Conservation (phyloP, 441 rosid genomes). For the Bruguiera hainesii region DNA sequence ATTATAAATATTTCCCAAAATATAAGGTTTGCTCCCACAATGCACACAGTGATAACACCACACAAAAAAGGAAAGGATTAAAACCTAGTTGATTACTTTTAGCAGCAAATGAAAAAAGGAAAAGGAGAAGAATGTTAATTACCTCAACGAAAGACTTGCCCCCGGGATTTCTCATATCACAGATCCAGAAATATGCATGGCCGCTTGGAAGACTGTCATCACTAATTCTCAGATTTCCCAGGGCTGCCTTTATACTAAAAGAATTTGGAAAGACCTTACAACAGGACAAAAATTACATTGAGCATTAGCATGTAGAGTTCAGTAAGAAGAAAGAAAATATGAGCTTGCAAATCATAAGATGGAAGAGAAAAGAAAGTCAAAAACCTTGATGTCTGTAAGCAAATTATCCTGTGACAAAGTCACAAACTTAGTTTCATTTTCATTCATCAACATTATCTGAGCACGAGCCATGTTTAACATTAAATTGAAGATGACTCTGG, state of each 20-base stretch:
- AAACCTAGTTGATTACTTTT: neutral
- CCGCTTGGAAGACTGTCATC: slow-evolving; percentile 85
- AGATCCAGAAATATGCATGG: slow-evolving; percentile 93
- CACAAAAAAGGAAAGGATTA: neutral
- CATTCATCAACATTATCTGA: slow-evolving; percentile 90
- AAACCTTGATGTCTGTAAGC: slow-evolving; percentile 87
- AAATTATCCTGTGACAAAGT: slow-evolving; percentile 91
- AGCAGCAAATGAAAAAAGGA: neutral
- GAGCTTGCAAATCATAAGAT: neutral
- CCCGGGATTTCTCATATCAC: slow-evolving; percentile 99
- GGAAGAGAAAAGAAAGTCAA: slow-evolving; percentile 17
- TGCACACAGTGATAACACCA: neutral
- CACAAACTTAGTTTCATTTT: slow-evolving; percentile 84
- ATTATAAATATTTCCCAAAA: too few species aligned
- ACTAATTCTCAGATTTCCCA: slow-evolving; percentile 95
- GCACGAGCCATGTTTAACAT: slow-evolving; percentile 90
- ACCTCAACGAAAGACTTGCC: slow-evolving; percentile 99
- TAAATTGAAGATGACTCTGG: slow-evolving; percentile 77
- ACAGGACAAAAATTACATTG: slow-evolving; percentile 17
- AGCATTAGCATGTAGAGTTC: slow-evolving; percentile 21
- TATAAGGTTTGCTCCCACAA: neutral
- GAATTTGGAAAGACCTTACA: slow-evolving; percentile 93
- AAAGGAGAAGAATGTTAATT: slow-evolving; percentile 18
- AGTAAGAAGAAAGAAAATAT: slow-evolving; percentile 11
- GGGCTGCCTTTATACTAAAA: slow-evolving; percentile 81